These are phyloP conservation scores for Pelargonium myrrhifolium DNA, from an alignment of 441 rosid species.

Conservation along the genomic window DNA sequence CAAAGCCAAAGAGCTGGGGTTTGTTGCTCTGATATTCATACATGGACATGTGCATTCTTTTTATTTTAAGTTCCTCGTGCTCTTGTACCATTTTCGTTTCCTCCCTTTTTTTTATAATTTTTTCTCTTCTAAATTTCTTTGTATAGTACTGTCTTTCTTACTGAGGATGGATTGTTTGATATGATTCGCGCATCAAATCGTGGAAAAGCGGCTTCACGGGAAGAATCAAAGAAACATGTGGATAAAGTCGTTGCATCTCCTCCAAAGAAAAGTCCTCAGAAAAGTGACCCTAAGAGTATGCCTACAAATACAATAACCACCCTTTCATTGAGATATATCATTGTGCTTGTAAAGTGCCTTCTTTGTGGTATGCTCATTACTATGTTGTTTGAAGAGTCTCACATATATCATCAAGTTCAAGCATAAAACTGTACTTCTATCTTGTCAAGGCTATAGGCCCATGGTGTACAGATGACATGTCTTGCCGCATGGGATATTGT, in stretches of 20 bases:
- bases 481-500: not conserved
- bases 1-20: conserved; percentile 96
- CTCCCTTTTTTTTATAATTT: conserved; percentile 17
- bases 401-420: not conserved
- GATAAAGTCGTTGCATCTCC: conserved; percentile 33
- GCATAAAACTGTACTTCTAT: not conserved
- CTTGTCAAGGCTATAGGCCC: not conserved
- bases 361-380: conserved; percentile 5
- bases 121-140: conserved; percentile 4
- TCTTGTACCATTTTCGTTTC: conserved; percentile 8
- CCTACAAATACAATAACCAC: conserved; percentile 11
- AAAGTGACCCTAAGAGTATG: conserved; percentile 51
- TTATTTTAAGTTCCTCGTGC: conserved; percentile 18
- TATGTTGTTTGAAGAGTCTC: not conserved
- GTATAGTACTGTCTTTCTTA: conserved; percentile 65
- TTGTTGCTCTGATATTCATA: conserved; percentile 21
- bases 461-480: not conserved
- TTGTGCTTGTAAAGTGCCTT: not conserved
- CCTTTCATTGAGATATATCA: conserved; percentile 7
- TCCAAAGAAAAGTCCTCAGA: conserved; percentile 52
- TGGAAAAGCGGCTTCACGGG: conserved; percentile 33
- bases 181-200: conserved; percentile 58
- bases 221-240: conserved; percentile 32
- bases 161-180: conserved; percentile 89
- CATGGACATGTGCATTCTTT: not conserved